Percentiles rank a stretch among this genome's conserved stretches.
Conservation (phyloP, 305 asterid genomes). For the Solanum aculeatissimum region DNA sequence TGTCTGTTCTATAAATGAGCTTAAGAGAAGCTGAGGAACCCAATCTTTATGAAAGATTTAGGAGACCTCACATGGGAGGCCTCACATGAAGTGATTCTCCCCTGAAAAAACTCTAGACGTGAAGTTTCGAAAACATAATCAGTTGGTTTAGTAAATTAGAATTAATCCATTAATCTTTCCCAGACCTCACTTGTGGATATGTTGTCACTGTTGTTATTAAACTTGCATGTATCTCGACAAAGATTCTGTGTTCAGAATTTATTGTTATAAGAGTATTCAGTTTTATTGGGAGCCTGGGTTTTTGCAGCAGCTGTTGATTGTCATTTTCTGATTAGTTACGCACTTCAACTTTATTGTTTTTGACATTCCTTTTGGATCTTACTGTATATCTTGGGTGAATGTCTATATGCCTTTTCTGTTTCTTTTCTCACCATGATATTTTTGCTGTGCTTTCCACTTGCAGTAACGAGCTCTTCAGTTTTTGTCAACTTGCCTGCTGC, state of each 20-base stretch:
- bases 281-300: not conserved
- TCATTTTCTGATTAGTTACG: not conserved
- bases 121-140: not conserved
- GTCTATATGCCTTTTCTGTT: not conserved
- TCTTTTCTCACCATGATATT: not conserved
- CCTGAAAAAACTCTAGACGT: not conserved
- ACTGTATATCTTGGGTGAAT: not conserved
- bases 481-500: constrained; percentile 90
- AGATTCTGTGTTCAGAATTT: not conserved
- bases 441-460: constrained; percentile 3
- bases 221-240: not conserved
- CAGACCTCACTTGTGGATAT: not conserved
- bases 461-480: constrained; percentile 94
- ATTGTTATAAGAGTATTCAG: not conserved
- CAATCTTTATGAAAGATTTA: not conserved
- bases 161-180: not conserved
- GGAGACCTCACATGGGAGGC: not conserved
- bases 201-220: not conserved
- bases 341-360: not conserved
- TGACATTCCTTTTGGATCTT: not conserved
- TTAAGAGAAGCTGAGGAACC: not conserved
- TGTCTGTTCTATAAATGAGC: not conserved
- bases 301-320: not conserved
- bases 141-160: not conserved
- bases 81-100: not conserved